Evolutionary conservation across 176 grass and related monocot genomes (phyloP), one percentile per base, ranked within the genome.

Genomic region (Phragmites australis): DNA sequence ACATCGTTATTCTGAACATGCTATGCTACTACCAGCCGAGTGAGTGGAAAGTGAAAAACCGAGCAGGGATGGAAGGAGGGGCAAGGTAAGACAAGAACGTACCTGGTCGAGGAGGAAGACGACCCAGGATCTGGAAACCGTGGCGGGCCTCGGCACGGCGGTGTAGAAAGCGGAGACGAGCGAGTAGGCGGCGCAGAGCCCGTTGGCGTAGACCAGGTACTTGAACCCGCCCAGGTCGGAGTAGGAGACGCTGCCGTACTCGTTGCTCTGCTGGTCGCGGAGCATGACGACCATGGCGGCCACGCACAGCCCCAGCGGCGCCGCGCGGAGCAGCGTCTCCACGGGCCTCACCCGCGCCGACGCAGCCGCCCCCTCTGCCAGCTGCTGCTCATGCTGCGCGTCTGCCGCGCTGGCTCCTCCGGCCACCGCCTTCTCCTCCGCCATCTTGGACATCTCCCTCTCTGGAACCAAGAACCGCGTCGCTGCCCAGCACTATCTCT

Each of bases 101-200:
- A 91, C 96, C 92, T 99, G 96, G 23, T 99, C 96, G 21, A 99
- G 86, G 66, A 99, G 85, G 79, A 99, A 99, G 79, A 99, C 53
- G 17, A 79, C 18, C 96, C 96, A 99, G 22, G 88, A 93, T 22
- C 81, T 70, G 23, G 90, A 76, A 1, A 95, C 59, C 42, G 86
- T 93, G 15, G 81, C 58, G 1, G 88, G 78, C 37, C 92, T 83
- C 0, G 90, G 88, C 61, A 91, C 77, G 21, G 88, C 88, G 0
- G 83, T 89, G 90, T 88, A 93, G 61, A 99, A 95, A 2, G 90
- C 86, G 8, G 92, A 89, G 0, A 76, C 41, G 1, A 99, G 88
- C 30, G 96, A 91, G 88, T 99, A 99, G 67, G 82, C 77, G n/a
- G 90, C 92, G 74, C 92, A 94, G 49, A 92, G 69, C 1, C 89